phyloP scores from a whole-genome alignment of 192 early-diverging fungal species.

The Pilobolus umbonatus region DNA sequence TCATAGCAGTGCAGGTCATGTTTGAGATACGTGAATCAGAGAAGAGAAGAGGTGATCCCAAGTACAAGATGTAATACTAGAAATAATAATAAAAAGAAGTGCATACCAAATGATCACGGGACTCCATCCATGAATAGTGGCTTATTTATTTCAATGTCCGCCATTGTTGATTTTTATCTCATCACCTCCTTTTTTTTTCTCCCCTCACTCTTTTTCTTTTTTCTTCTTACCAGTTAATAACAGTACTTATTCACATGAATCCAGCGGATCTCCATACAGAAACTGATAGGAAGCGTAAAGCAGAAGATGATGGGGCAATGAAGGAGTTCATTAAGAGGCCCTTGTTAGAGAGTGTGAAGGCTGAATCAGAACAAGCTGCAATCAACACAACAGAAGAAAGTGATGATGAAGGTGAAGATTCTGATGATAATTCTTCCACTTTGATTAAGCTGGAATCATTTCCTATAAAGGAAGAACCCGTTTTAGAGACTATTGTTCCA shows the following conservation, averaged over 20 bases:
- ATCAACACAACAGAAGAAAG: background rate
- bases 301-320: conserved; percentile 8
- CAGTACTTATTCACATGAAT: no score
- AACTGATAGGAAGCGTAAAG: conserved; percentile 19
- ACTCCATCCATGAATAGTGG: no score
- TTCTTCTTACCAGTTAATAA: no score
- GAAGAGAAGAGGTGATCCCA: conserved; percentile 48
- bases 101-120: no score
- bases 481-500: conserved; percentile 21
- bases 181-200: no score
- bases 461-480: background rate
- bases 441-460: background rate
- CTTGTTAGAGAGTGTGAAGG: background rate
- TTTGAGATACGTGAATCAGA: conserved; percentile 79
- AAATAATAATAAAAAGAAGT: background rate
- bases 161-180: no score
- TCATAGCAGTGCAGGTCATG: conserved; percentile 67
- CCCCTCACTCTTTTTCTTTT: no score
- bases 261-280: background rate
- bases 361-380: background rate
- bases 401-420: background rate
- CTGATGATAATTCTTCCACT: background rate
- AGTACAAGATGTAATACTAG: conserved; percentile 29
- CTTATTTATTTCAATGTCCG: no score
- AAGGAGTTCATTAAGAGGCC: background rate